Percentiles rank a stretch among this genome's conserved stretches.
phyloP scores from a whole-genome alignment of 2,329 filamentous ascomycete species.

The Ophiocordyceps unilateralis region DNA sequence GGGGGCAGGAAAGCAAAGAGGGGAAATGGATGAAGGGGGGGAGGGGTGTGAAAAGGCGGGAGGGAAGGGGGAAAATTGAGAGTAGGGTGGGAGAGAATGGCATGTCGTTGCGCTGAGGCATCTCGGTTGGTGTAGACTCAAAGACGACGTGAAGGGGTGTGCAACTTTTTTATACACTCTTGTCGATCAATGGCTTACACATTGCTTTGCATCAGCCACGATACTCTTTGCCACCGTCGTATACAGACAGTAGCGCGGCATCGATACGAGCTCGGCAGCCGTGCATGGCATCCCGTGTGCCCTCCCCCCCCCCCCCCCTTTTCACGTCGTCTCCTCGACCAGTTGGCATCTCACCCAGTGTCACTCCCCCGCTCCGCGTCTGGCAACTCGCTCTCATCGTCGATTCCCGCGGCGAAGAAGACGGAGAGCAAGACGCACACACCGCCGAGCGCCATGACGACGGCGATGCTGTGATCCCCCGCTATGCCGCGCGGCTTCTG shows the following conservation, averaged over 20 bases:
- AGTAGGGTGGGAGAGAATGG: too few relatives aligned
- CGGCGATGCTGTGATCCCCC: constrained; percentile 73
- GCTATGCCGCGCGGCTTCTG: constrained; percentile 76
- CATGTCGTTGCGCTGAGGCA: too few relatives aligned
- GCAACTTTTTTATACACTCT: background rate
- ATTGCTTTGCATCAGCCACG: background rate
- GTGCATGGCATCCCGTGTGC: background rate
- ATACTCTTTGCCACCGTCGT: background rate
- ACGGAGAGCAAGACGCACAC: constrained; percentile 62
- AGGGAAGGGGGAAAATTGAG: too few relatives aligned
- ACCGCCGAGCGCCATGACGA: constrained; percentile 74
- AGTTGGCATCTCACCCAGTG: constrained; percentile 3
- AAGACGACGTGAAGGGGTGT: too few relatives aligned
- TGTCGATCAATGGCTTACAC: background rate
- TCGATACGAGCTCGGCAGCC: background rate
- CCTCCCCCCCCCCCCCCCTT: constrained; percentile 11
- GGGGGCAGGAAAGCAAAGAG: too few relatives aligned
- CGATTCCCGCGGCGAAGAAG: constrained; percentile 50
- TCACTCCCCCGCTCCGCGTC: constrained; percentile 12
- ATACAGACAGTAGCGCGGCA: background rate
- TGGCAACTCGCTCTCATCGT: constrained; percentile 33
- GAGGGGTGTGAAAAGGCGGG: too few relatives aligned
- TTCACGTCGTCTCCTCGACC: constrained; percentile 21
- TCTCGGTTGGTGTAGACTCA: too few relatives aligned
- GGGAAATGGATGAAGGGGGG: too few relatives aligned